Conservation (phyloP, 2,329 filamentous ascomycete genomes). For the Onygenales sp. region DNA sequence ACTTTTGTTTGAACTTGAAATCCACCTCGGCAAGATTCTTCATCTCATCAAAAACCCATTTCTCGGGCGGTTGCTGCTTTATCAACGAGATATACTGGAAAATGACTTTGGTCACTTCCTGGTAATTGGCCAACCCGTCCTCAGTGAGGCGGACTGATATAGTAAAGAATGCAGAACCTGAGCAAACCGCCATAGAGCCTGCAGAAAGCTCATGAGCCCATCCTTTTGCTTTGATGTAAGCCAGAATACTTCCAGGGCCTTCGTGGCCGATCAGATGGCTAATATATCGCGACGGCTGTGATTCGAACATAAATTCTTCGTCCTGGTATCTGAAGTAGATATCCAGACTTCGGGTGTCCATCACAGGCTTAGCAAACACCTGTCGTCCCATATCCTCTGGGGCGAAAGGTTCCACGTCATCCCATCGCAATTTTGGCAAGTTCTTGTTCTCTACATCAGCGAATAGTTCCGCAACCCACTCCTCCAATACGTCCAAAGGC, state of each 20-base stretch:
- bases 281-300: conserved; percentile 75
- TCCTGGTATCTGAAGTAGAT: conserved; percentile 79
- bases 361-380: conserved; percentile 82
- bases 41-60: conserved; percentile 93
- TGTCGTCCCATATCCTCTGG: conserved; percentile 57
- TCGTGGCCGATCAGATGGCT: conserved; percentile 87
- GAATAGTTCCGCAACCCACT: conserved; percentile 78
- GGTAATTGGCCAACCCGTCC: conserved; percentile 72
- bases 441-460: conserved; percentile 73
- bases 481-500: conserved; percentile 67
- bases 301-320: conserved; percentile 68
- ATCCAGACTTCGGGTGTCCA: conserved; percentile 72
- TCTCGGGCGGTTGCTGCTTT: conserved; percentile 65
- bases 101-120: conserved; percentile 70
- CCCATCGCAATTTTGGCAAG: conserved; percentile 59
- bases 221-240: conserved; percentile 80
- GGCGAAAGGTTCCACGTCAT: conserved; percentile 50
- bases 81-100: conserved; percentile 91
- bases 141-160: conserved; percentile 72
- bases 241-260: conserved; percentile 82
- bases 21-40: conserved; percentile 84
- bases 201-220: conserved; percentile 80
- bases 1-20: conserved; percentile 93
- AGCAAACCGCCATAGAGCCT: conserved; percentile 65
- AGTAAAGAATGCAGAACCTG: conserved; percentile 71